Evolutionary conservation across 2,329 filamentous ascomycete genomes (phyloP).

Genomic region (Rutstroemia sp.): DNA sequence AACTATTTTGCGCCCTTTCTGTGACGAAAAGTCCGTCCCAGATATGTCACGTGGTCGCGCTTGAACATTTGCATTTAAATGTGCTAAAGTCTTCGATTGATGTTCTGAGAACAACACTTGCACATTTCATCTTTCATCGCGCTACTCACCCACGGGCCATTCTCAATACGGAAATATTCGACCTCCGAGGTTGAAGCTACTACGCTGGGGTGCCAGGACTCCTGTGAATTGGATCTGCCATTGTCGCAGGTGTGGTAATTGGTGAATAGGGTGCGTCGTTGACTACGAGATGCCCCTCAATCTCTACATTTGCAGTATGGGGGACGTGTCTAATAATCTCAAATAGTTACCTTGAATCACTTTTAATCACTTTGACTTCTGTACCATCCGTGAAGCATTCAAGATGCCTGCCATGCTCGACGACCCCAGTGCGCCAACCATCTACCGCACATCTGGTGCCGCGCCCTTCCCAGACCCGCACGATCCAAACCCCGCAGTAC

Average conservation of each 20-base stretch:
- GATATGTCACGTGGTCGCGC: no score
- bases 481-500: slow-evolving; percentile 40
- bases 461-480: slow-evolving; percentile 42
- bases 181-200: background rate
- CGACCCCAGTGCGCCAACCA: slow-evolving; percentile 47
- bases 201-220: background rate
- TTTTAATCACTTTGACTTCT: background rate
- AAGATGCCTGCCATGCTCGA: slow-evolving; percentile 55
- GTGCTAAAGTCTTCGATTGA: slow-evolving; percentile 4
- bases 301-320: background rate
- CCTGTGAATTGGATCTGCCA: background rate
- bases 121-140: slow-evolving; percentile 8
- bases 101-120: slow-evolving; percentile 11
- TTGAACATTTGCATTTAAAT: background rate
- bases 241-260: background rate
- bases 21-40: no score
- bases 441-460: slow-evolving; percentile 47
- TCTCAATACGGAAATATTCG: background rate
- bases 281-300: background rate
- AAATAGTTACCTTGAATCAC: background rate
- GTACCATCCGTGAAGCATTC: slow-evolving; percentile 5
- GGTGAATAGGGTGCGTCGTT: background rate
- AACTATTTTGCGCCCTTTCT: background rate
- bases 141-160: background rate
- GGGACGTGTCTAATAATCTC: background rate